Evolutionary conservation across 202 grass and related monocot species (phyloP).

Genomic region (Setaria italica): DNA sequence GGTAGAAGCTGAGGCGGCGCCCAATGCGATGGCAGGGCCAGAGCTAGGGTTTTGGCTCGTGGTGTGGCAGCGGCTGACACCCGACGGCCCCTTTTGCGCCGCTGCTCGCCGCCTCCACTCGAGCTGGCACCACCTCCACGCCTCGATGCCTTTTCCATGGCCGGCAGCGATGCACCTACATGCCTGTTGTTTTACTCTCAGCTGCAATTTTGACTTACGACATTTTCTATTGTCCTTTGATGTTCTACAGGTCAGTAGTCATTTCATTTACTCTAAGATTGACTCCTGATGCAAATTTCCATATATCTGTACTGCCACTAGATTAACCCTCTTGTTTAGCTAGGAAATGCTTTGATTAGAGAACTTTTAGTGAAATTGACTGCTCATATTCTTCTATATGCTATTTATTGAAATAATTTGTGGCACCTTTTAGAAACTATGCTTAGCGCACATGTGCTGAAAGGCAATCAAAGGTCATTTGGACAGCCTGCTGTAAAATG

Average conservation of each 20-base stretch:
- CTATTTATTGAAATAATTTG: slow-evolving; percentile 9
- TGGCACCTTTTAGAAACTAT: slow-evolving; percentile 11
- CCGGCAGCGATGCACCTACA: too few species aligned
- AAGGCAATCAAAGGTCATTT: slow-evolving; percentile 1
- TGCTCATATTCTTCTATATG: background rate
- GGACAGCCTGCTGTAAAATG: background rate
- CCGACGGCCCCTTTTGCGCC: slow-evolving; percentile 86
- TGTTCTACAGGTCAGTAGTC: slow-evolving; percentile 85
- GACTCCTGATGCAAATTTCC: background rate
- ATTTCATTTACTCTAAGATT: slow-evolving; percentile 30
- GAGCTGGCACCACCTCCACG: too few species aligned
- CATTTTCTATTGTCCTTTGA: slow-evolving; percentile 17
- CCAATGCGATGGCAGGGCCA: slow-evolving; percentile 24
- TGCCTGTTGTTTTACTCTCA: slow-evolving; percentile 12
- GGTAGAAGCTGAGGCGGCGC: background rate
- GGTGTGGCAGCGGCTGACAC: slow-evolving; percentile 55
- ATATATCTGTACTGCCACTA: background rate
- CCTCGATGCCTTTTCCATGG: too few species aligned
- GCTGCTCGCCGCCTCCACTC: background rate
- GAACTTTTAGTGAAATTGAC: slow-evolving; percentile 1
- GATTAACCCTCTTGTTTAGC: background rate
- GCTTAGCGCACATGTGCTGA: background rate
- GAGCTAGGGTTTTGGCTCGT: slow-evolving; percentile 63
- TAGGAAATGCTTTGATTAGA: background rate
- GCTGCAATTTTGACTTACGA: slow-evolving; percentile 24